Evolutionary conservation across 164 flowering plant genomes (phyloP).

Genomic region (Taxillus chinensis): DNA sequence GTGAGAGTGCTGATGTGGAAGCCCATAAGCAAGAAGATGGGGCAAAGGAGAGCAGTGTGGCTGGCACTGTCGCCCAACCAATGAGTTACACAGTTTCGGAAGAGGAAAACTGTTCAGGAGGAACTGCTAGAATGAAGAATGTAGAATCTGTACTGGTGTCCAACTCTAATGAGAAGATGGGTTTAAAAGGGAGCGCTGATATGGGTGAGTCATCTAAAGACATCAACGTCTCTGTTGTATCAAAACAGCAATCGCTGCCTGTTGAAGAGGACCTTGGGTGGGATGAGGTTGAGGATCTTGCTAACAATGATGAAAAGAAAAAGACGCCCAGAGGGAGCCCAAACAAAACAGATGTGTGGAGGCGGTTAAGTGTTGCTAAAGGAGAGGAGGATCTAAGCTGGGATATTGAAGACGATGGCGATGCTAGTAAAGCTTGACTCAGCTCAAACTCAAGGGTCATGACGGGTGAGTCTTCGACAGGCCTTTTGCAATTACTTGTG

Average conservation of each 20-base stretch:
- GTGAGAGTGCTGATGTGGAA: background rate
- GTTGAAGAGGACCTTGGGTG: background rate
- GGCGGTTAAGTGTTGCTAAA: background rate
- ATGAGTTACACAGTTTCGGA: background rate
- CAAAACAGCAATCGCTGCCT: background rate
- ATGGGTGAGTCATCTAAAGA: background rate
- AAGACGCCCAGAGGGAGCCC: background rate
- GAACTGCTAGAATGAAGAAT: background rate
- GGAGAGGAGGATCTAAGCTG: background rate
- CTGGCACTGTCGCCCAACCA: background rate
- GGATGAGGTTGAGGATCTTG: slow-evolving; percentile 2
- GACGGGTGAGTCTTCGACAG: no score
- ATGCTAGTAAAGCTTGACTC: background rate
- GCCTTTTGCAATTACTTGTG: no score
- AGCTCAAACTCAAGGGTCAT: no score
- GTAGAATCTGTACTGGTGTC: background rate
- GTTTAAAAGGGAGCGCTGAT: background rate
- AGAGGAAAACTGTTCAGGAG: background rate
- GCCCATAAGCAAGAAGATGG: background rate
- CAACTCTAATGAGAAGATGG: background rate
- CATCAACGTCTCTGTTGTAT: background rate
- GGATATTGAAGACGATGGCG: background rate
- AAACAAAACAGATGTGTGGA: background rate
- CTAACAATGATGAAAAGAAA: background rate
- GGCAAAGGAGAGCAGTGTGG: background rate